Conservation (phyloP, 2,329 filamentous ascomycete species). For the Diaporthe humulicola region DNA sequence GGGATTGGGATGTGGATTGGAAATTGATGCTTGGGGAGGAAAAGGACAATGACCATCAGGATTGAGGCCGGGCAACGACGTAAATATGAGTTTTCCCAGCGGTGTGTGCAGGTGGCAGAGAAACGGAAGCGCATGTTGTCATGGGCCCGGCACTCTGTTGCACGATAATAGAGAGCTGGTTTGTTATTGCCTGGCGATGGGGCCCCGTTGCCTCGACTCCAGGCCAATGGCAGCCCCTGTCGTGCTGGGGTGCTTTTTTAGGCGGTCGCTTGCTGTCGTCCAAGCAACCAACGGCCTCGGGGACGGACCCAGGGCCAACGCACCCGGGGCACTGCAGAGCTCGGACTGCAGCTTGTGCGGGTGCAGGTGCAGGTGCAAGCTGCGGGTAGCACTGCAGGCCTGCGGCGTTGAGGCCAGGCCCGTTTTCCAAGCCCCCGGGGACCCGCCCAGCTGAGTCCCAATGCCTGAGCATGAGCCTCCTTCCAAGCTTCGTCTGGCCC, state of each 20-base stretch:
- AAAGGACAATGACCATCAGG: not conserved
- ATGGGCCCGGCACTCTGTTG: slow-evolving; percentile 11
- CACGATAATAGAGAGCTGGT: slow-evolving; percentile 30
- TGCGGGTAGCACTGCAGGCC: slow-evolving; percentile 4
- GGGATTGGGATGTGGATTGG: not conserved
- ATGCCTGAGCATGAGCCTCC: slow-evolving; percentile 26
- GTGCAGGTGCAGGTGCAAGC: not conserved
- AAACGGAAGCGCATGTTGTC: slow-evolving; percentile 16
- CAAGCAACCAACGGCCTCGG: slow-evolving; percentile 21
- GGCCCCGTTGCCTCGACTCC: slow-evolving; percentile 17
- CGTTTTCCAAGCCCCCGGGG: slow-evolving; percentile 28
- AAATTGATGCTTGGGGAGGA: slow-evolving; percentile 13
- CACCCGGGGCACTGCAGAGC: not conserved
- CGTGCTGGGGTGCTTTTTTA: slow-evolving; percentile 10
- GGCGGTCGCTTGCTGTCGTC: slow-evolving; percentile 30
- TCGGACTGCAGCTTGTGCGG: too few species aligned
- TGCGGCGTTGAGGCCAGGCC: slow-evolving; percentile 26
- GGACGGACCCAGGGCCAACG: not conserved
- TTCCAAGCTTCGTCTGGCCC: slow-evolving; percentile 11
- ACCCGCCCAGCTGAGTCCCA: slow-evolving; percentile 20
- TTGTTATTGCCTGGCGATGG: slow-evolving; percentile 36
- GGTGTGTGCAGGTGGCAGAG: slow-evolving; percentile 26
- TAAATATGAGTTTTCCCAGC: slow-evolving; percentile 31
- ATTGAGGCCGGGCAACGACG: slow-evolving; percentile 15
- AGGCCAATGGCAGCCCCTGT: slow-evolving; percentile 34